Conservation (phyloP, 2,329 filamentous ascomycete genomes). For the Sclerotinia glacialis region DNA sequence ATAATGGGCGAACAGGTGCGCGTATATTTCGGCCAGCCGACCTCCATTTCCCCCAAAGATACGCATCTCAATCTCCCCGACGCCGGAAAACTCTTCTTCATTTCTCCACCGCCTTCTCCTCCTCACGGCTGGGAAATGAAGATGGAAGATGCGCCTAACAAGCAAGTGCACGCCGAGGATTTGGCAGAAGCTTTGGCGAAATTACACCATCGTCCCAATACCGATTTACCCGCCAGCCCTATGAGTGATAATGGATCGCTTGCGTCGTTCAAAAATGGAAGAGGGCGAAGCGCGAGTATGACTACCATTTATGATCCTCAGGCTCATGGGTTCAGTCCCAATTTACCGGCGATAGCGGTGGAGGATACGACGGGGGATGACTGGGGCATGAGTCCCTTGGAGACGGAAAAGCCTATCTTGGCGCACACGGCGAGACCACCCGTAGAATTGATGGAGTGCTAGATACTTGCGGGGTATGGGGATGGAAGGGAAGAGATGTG, state of each 20-base stretch:
- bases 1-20: slow-evolving; percentile 68
- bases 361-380: slow-evolving; percentile 60
- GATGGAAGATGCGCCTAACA: slow-evolving; percentile 68
- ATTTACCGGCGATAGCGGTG: slow-evolving; percentile 63
- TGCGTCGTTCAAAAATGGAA: slow-evolving; percentile 28
- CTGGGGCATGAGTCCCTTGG: slow-evolving; percentile 44
- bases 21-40: slow-evolving; percentile 66
- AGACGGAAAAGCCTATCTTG: slow-evolving; percentile 47
- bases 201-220: slow-evolving; percentile 48
- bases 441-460: slow-evolving; percentile 57
- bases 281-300: slow-evolving; percentile 57
- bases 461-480: not conserved
- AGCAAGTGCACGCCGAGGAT: slow-evolving; percentile 66
- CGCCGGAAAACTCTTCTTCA: slow-evolving; percentile 70
- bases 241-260: slow-evolving; percentile 40
- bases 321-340: slow-evolving; percentile 53
- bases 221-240: slow-evolving; percentile 44
- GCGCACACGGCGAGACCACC: slow-evolving; percentile 62
- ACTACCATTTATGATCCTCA: slow-evolving; percentile 64
- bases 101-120: slow-evolving; percentile 65
- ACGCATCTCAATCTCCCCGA: slow-evolving; percentile 65
- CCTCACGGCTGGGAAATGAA: slow-evolving; percentile 68
- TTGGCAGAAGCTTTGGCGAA: slow-evolving; percentile 63
- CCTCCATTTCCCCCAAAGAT: slow-evolving; percentile 53
- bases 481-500: not conserved